Evolutionary conservation across 371 early-diverging fungal species (phyloP).

Genomic region (Mucor indicus): DNA sequence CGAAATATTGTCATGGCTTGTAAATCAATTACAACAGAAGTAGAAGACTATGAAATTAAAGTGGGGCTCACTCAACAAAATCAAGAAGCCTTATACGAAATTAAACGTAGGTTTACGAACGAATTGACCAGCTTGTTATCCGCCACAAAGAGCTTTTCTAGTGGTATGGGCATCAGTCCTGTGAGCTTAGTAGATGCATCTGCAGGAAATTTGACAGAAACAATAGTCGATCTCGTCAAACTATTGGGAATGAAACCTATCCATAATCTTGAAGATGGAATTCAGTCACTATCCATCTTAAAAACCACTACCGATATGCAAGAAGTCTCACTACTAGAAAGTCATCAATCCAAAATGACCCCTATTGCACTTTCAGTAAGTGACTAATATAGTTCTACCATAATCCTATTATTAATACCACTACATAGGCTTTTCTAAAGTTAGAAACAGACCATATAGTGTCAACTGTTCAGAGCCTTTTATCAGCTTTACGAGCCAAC

Average conservation of each 20-base stretch:
- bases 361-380: no score
- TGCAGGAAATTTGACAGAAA: conserved; percentile 70
- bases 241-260: conserved; percentile 50
- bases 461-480: conserved; percentile 78
- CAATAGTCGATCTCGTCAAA: conserved; percentile 76
- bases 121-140: conserved; percentile 65
- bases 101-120: conserved; percentile 61
- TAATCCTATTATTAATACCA: no score
- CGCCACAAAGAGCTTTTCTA: conserved; percentile 79
- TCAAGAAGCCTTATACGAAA: conserved; percentile 30
- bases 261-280: background rate
- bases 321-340: no score
- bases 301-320: no score
- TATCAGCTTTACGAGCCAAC: conserved; percentile 64
- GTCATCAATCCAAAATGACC: no score
- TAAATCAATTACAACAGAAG: conserved; percentile 78
- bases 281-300: no score
- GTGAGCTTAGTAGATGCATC: conserved; percentile 74
- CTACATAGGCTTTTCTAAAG: conserved; percentile 78
- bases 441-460: conserved; percentile 85
- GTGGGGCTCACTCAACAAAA: conserved; percentile 14
- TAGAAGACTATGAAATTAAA: conserved; percentile 61
- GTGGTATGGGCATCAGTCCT: conserved; percentile 65
- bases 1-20: conserved; percentile 79
- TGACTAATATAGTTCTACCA: no score